Conservation (phyloP, 257 asterid genomes). For the Rhazya stricta region DNA sequence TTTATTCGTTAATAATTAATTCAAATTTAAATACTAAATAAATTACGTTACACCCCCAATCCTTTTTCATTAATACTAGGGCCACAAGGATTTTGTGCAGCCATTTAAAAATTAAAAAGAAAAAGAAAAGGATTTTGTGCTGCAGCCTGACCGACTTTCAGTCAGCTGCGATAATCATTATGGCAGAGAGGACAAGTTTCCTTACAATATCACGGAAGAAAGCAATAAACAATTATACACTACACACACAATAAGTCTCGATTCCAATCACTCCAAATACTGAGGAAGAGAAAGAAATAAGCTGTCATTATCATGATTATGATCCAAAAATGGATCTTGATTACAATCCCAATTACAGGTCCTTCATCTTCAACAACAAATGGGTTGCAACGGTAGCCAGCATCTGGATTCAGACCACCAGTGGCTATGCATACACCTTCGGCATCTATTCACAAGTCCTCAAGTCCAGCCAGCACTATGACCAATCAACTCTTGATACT, state of each 20-base stretch:
- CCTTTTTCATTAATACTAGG: too few relatives aligned
- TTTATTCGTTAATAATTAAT: too few relatives aligned
- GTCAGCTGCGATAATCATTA: too few relatives aligned
- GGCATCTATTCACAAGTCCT: conserved; percentile 29
- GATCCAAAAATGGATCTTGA: conserved; percentile 30
- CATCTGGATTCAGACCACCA: conserved; percentile 39
- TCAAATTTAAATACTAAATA: too few relatives aligned
- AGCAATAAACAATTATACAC: background rate
- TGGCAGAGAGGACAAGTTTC: background rate
- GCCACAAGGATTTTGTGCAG: too few relatives aligned
- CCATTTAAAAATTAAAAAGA: too few relatives aligned
- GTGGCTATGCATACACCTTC: conserved; percentile 39
- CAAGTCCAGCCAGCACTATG: conserved; percentile 35
- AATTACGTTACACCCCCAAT: too few relatives aligned
- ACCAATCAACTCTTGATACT: conserved; percentile 77
- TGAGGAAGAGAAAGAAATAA: background rate
- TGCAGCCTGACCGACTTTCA: too few relatives aligned
- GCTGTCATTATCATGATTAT: background rate
- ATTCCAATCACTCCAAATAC: background rate
- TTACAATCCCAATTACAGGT: conserved; percentile 31
- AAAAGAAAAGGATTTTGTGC: too few relatives aligned
- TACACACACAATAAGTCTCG: background rate
- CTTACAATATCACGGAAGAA: background rate
- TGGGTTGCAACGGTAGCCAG: conserved; percentile 38
- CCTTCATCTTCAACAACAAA: conserved; percentile 27